Evolutionary conservation across 345 rosid genomes (phyloP).

Genomic region (Geranium brycei): DNA sequence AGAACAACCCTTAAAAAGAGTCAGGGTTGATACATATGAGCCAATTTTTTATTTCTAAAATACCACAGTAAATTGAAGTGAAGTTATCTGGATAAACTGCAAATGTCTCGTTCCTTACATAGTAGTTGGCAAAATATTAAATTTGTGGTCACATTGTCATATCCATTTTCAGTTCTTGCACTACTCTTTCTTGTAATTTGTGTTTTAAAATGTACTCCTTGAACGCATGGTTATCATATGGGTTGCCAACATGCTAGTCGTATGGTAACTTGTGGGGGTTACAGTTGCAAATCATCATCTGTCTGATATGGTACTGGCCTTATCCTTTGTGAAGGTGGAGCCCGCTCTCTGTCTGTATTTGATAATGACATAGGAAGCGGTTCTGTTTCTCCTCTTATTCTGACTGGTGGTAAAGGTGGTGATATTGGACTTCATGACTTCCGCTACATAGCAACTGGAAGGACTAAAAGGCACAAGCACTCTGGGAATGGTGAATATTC

Average conservation of each 20-base stretch:
- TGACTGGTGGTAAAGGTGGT: slow-evolving; percentile 85
- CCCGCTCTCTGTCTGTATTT: slow-evolving; percentile 77
- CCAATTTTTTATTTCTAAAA: too few relatives aligned
- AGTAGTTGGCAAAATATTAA: too few relatives aligned
- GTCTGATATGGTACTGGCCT: slow-evolving; percentile 5
- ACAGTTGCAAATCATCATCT: neutral
- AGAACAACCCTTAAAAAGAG: too few relatives aligned
- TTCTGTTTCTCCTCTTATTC: slow-evolving; percentile 78
- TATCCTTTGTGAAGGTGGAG: slow-evolving; percentile 51
- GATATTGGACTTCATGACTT: slow-evolving; percentile 90
- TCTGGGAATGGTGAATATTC: slow-evolving; percentile 24
- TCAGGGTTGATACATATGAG: too few relatives aligned
- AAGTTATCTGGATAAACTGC: too few relatives aligned
- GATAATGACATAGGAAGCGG: slow-evolving; percentile 82
- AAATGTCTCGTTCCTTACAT: too few relatives aligned
- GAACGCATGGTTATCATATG: too few relatives aligned
- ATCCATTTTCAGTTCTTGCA: too few relatives aligned
- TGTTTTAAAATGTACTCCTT: too few relatives aligned
- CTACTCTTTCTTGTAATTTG: too few relatives aligned
- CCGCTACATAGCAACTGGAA: slow-evolving; percentile 82
- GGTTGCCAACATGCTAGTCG: neutral
- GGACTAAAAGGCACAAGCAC: slow-evolving; percentile 48
- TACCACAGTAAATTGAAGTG: too few relatives aligned
- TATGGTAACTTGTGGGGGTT: neutral
- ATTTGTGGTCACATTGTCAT: too few relatives aligned